Evolutionary conservation across 345 rosid genomes (phyloP).

Genomic region (Eutrema yunnanense): DNA sequence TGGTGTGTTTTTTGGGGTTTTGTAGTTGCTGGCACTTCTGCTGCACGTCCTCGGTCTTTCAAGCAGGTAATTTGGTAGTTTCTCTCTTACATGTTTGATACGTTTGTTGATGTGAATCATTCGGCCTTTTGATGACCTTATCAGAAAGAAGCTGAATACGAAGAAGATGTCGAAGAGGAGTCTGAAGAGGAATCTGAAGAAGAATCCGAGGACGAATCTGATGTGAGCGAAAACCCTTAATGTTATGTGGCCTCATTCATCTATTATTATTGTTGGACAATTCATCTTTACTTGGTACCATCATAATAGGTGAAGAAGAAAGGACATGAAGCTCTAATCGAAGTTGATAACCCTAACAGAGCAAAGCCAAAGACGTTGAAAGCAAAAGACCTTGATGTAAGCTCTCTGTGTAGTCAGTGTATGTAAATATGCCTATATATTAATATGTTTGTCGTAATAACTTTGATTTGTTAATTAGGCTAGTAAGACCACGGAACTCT

Average conservation of each 20-base stretch:
- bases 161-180: slow-evolving; percentile 39
- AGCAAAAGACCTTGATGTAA: slow-evolving; percentile 75
- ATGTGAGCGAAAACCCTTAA: slow-evolving; percentile 11
- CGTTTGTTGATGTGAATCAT: neutral
- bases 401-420: slow-evolving; percentile 10
- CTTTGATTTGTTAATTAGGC: slow-evolving; percentile 27
- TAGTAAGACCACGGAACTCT: slow-evolving; percentile 78
- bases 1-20: neutral
- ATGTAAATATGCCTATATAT: neutral
- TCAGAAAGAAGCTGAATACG: slow-evolving; percentile 53
- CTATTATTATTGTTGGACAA: neutral
- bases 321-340: slow-evolving; percentile 74
- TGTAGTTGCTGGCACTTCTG: slow-evolving; percentile 83
- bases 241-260: neutral
- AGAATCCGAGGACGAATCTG: slow-evolving; percentile 37
- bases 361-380: slow-evolving; percentile 62
- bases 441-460: neutral
- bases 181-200: slow-evolving; percentile 58
- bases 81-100: neutral
- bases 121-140: neutral
- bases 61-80: slow-evolving; percentile 40
- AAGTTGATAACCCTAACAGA: slow-evolving; percentile 83
- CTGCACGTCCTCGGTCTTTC: slow-evolving; percentile 79
- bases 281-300: neutral
- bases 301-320: slow-evolving; percentile 56